Base-by-base conservation (phyloP, 805 yeast species). In the Metschnikowia matae region DNA sequence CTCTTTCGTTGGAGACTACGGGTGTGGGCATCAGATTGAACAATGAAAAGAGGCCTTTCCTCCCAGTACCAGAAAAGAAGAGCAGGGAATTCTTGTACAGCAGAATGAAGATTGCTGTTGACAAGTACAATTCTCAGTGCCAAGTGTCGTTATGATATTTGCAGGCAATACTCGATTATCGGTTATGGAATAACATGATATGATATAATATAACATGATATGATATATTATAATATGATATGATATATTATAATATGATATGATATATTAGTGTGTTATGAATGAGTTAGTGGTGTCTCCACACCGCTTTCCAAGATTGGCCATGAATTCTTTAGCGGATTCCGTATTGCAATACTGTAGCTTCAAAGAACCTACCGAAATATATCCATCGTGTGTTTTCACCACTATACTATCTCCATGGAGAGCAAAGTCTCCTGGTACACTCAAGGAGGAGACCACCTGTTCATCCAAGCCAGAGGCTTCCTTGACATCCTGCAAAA, bases 41-140 rank as follows among this genome's bases (percentile, higher is more conserved):
- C 23, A 40, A 48, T 26, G 74, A 75, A 36, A 62, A 60, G 17
- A 78, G 77, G 1, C 77, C 77, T 5, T 92, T 92, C 63, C 81
- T 92, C 43, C 96, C 97, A 1, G 75, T 92, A 39, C 82, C 87
- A 0, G 94, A 88, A 48, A 71, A 74, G 18, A 68, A 77, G 8
- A 83, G 84, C 51, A 75, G 91, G 54, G 73, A 74, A 52, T 83
- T 80, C 62, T 67, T 92, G 49, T 90, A 89, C 73, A 78, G 73
- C 54, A 80, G 79, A 61, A 87, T 94, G 58, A 85, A 84, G 3
- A 69, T 85, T 52, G 97, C 97, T 1, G 98, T 89, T 15, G 79
- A 76, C 20, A 88, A 85, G 60, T 90, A 77, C 69, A 92, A 91
- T 62, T 83, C 83, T 67, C 78, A 73, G 48, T 83, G 87, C 57